Conservation (phyloP, 495 filamentous ascomycete genomes). For the Neurospora hispaniola region DNA sequence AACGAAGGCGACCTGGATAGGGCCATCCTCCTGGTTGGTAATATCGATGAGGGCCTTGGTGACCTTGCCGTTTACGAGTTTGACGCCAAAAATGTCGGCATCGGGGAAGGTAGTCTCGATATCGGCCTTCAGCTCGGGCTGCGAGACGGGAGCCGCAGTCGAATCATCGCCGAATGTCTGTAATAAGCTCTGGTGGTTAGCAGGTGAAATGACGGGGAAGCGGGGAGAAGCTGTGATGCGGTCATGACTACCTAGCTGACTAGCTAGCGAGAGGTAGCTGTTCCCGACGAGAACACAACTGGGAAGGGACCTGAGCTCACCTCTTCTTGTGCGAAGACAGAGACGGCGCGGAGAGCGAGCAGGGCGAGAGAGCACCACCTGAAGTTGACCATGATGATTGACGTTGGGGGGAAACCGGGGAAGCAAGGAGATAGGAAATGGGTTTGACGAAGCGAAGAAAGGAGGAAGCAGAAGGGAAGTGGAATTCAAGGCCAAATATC, state of each 20-base stretch:
- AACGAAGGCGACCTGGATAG: slow-evolving; percentile 66
- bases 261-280: background rate
- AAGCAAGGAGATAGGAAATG: slow-evolving; percentile 10
- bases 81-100: slow-evolving; percentile 87
- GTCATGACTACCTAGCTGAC: background rate
- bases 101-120: slow-evolving; percentile 73
- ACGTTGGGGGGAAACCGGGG: slow-evolving; percentile 9
- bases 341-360: slow-evolving; percentile 56
- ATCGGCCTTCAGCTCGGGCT: slow-evolving; percentile 56
- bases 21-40: slow-evolving; percentile 69
- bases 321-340: slow-evolving; percentile 48
- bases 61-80: slow-evolving; percentile 87
- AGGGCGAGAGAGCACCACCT: slow-evolving; percentile 61
- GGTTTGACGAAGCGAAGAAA: slow-evolving; percentile 6
- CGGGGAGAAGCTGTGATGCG: slow-evolving; percentile 1
- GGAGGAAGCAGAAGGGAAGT: background rate
- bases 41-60: slow-evolving; percentile 73
- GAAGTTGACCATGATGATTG: slow-evolving; percentile 57
- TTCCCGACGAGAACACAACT: slow-evolving; percentile 19
- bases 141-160: slow-evolving; percentile 34
- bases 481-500: background rate
- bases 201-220: background rate
- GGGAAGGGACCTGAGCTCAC: slow-evolving; percentile 37
- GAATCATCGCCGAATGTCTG: slow-evolving; percentile 14
- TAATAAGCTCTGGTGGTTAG: slow-evolving; percentile 13